Evolutionary conservation across 768 basidiomycete genomes (phyloP).

Genomic region (Lactifluus echinatus): DNA sequence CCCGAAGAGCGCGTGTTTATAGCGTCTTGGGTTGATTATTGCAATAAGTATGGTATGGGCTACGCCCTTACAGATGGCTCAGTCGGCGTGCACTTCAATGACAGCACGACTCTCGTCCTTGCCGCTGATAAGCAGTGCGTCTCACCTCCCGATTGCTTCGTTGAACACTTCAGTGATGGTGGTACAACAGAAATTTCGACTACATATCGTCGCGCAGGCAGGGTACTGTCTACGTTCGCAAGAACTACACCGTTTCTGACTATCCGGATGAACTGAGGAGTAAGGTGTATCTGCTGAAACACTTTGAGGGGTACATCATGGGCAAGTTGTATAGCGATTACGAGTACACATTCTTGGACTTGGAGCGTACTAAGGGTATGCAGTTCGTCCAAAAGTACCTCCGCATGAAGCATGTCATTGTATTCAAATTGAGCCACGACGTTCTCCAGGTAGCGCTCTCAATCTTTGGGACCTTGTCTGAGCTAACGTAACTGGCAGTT

Average conservation of each 20-base stretch:
- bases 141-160: not conserved
- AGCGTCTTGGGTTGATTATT: slow-evolving; percentile 98
- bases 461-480: not conserved
- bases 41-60: slow-evolving; percentile 99
- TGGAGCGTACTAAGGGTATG: slow-evolving; percentile 68
- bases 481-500: slow-evolving; percentile 46
- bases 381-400: slow-evolving; percentile 94
- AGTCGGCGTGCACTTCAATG: slow-evolving; percentile 94
- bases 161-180: not conserved
- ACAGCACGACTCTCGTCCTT: slow-evolving; percentile 80
- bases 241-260: slow-evolving; percentile 55
- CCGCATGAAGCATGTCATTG: slow-evolving; percentile 93
- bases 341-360: slow-evolving; percentile 71
- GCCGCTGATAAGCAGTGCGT: slow-evolving; percentile 82
- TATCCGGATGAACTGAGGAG: slow-evolving; percentile 80
- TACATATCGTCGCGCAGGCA: slow-evolving; percentile 65
- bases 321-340: slow-evolving; percentile 80
- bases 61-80: slow-evolving; percentile 94
- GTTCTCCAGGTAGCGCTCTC: slow-evolving; percentile 70
- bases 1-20: slow-evolving; percentile 80
- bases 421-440: slow-evolving; percentile 94
- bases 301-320: slow-evolving; percentile 94
- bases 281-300: slow-evolving; percentile 88
- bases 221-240: slow-evolving; percentile 62
- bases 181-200: slow-evolving; percentile 66